Evolutionary conservation across 2,329 filamentous ascomycete species (phyloP), one percentile per base, ranked within the genome.

Genomic region (Claviceps purpurea): DNA sequence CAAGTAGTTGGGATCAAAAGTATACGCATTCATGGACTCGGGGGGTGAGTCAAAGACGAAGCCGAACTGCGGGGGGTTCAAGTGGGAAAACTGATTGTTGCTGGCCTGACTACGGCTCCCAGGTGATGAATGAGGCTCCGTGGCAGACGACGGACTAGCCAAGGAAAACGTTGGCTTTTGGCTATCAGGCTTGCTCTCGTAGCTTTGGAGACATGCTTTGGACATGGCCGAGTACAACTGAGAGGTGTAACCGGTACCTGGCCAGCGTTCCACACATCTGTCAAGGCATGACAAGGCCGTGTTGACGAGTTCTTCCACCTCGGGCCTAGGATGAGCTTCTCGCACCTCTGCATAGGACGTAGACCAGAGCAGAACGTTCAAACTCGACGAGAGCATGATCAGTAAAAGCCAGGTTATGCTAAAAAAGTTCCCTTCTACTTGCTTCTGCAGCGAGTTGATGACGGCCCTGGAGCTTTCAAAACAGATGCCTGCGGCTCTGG

Each of bases 371-470:
- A 96, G 78, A 5, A 88, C 90, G 63, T 95, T 96, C 53, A 97
- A 77, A 4, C 87, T 83, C 81, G 94, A 93, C 70, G 94, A 96
- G 42, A 97, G 77, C 20, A 85, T 83, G 54, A 95, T 78, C 1
- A 95, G 81, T 62, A 95, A 95, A 44, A 95, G 84, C 91, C 91
- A 97, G 1, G 90, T 96, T 55, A 96, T 75, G 62, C 96, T 91
- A 11, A 93, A 81, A 22, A 82, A 82, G 14, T 79, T 77, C 16
- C 78, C 82, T 57, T 84, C 79, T 62, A 95, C 85, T 65, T 95
- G 89, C 60, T 85, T 82, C 62, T 81, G 81, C 45, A 89, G 85
- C 64, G 91, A 81, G 57, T 84, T 77, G 60, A 96, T 87, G 62
- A 95, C 90, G 66, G 82, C 87, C 11, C 83, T 76, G 47, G 88